Base-by-base conservation (phyloP, 1,284 basidiomycete genomes). In the Ustilago hordei region DNA sequence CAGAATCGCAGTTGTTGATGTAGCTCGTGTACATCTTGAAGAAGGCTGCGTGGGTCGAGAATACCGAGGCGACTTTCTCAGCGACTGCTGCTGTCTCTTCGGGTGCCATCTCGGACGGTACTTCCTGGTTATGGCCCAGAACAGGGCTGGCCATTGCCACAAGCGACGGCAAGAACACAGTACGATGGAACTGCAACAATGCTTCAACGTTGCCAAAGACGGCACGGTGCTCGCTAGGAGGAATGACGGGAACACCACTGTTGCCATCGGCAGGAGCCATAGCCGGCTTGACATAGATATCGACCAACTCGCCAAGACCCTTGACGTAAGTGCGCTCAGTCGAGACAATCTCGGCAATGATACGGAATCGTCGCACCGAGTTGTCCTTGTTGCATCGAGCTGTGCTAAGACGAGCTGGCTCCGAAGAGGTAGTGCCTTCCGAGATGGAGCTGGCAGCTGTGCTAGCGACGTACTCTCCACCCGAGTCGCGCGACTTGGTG, bases 321-420 rank as follows among this genome's bases (percentile, higher is more conserved):
- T 93, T 93, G 65, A 98, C 94, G 86, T 99, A 99, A 1, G 95
- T 95, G 73, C 93, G 90, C 87, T 99, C 96, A 50, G 96, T 98
- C 81, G 93, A 94, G 82, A 79, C 83, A 78, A 67, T 87, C 80
- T 87, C 87, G n/a, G 74, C 62, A 43, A 87, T 72, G 36, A 87
- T 82, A 3, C 75, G 74, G 54, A 80, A 74, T 6, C 87, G 80
- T 60, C 83, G 78, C 23, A 64, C 63, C 4, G 86, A 78, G 58
- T 87, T 83, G 55, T 86, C 82, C 67, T 84, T 85, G 55, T 59
- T 65, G 72, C 66, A 75, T 36, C 55, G 62, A 13, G 72, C 62
- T 8, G 66, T 60, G 60, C 58, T 67, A 7, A 68, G 39, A 41
- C 69, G 65, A 12, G 60, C 23, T 12, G 58, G 60, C 57, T 70